Evolutionary conservation across 2,329 filamentous ascomycete species (phyloP).

Genomic region (Fusarium ramigenum): DNA sequence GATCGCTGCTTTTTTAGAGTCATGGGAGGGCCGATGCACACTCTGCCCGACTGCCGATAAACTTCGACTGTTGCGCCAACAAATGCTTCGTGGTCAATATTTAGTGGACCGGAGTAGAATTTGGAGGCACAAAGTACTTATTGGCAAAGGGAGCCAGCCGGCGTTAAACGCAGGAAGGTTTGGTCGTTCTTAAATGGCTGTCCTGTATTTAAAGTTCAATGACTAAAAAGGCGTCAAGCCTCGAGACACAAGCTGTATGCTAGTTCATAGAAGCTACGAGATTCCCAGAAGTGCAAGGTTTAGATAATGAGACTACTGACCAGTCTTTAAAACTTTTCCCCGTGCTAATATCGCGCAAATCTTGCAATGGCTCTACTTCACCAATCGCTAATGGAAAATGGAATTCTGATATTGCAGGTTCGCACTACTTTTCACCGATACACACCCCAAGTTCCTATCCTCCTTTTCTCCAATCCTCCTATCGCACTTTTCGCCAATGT

Average conservation of each 20-base stretch:
- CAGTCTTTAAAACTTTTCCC: neutral
- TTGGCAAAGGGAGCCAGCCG: too few relatives aligned
- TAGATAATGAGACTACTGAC: neutral
- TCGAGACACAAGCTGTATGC: neutral
- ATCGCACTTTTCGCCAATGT: fast-evolving
- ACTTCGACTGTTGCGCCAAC: neutral
- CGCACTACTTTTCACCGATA: too few relatives aligned
- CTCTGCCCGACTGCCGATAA: neutral
- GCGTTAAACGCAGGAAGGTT: neutral
- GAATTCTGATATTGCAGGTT: too few relatives aligned
- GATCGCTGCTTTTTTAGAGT: neutral
- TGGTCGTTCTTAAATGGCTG: neutral
- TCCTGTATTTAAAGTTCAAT: neutral
- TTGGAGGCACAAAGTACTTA: too few relatives aligned
- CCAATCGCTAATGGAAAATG: too few relatives aligned
- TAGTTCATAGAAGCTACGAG: neutral
- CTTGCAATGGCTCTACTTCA: too few relatives aligned
- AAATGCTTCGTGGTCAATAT: neutral
- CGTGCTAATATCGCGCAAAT: too few relatives aligned
- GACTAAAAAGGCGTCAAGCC: neutral
- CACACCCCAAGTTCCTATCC: neutral
- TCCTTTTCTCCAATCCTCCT: neutral
- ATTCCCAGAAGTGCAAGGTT: neutral
- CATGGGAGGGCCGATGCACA: fast-evolving
- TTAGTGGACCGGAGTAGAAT: neutral